These are phyloP conservation scores for Cutaneotrichosporon cyanovorans DNA, from an alignment of 1,284 basidiomycete genomes.

Conservation along the genomic window DNA sequence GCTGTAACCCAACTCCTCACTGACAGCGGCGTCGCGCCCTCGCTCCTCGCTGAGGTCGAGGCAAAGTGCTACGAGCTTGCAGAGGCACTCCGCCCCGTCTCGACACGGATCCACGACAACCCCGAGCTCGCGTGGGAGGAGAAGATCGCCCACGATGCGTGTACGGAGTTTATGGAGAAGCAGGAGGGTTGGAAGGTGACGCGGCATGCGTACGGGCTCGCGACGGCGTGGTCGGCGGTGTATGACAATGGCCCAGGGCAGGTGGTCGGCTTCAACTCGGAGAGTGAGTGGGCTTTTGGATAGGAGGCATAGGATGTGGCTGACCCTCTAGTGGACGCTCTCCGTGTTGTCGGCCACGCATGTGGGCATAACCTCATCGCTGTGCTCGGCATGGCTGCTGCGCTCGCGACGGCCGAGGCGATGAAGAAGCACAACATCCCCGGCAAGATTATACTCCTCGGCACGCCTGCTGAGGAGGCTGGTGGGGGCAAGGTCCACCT, in stretches of 20 bases:
- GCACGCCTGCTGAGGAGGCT: conserved; percentile 61
- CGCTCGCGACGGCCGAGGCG: conserved; percentile 33
- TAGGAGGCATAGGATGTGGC: too few species aligned
- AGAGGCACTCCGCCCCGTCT: conserved; percentile 15
- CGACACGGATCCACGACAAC: conserved; percentile 18
- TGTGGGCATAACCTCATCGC: conserved; percentile 54
- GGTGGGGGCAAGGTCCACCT: conserved; percentile 38
- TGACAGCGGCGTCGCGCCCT: conserved; percentile 1
- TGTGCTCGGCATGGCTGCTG: conserved; percentile 37
- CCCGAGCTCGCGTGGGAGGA: conserved; percentile 28
- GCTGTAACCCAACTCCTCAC: conserved; percentile 1
- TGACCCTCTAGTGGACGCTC: conserved; percentile 17
- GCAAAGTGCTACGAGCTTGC: conserved; percentile 1
- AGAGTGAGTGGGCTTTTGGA: too few species aligned
- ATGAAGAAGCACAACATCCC: conserved; percentile 50
- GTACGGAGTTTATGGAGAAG: conserved; percentile 54
- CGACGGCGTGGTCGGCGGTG: conserved; percentile 31
- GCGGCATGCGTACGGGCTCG: conserved; percentile 52
- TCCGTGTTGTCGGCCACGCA: conserved; percentile 31
- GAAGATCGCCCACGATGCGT: conserved; percentile 52
- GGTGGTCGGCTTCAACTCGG: conserved; percentile 26
- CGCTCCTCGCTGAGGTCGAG: conserved; percentile 2
- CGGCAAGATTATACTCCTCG: conserved; percentile 68
- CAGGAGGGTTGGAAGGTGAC: conserved; percentile 55
- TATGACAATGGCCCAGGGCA: conserved; percentile 21